phyloP scores from a whole-genome alignment of 768 basidiomycete species.

The Mycena belliarum region DNA sequence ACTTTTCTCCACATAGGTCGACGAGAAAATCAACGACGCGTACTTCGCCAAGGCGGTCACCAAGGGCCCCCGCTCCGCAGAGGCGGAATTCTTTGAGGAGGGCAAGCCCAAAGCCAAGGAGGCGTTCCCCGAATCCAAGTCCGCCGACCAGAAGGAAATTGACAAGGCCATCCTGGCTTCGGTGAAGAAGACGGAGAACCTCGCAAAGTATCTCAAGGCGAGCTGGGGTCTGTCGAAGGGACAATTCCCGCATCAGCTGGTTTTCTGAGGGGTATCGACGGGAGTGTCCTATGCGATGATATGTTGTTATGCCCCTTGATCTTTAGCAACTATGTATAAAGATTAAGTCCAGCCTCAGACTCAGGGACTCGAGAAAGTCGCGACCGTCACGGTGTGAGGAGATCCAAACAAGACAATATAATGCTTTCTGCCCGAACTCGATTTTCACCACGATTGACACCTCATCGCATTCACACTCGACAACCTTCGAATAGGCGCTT shows the following conservation, averaged over 20 bases:
- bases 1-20: constrained; percentile 50
- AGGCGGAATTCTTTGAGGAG: constrained; percentile 96
- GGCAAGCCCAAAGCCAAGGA: constrained; percentile 91
- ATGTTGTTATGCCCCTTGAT: constrained; percentile 30
- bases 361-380: not conserved
- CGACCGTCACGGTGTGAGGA: no score
- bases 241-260: constrained; percentile 93
- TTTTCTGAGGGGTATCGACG: constrained; percentile 59
- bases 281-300: constrained; percentile 29
- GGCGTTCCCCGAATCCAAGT: constrained; percentile 82
- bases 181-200: constrained; percentile 87
- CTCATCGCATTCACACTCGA: constrained; percentile 4
- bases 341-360: no score
- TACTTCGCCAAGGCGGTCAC: constrained; percentile 85
- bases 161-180: constrained; percentile 80
- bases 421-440: constrained; percentile 16
- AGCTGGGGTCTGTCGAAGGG: constrained; percentile 95
- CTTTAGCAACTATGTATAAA: constrained; percentile 19
- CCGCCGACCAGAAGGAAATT: constrained; percentile 86
- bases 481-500: constrained; percentile 14
- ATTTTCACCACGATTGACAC: constrained; percentile 14
- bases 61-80: constrained; percentile 77
- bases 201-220: constrained; percentile 90
- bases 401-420: not conserved
- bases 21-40: constrained; percentile 89